Evolutionary conservation across 768 basidiomycete genomes (phyloP), one percentile per base, ranked within the genome.

Genomic region (Tulasnella calospora): DNA sequence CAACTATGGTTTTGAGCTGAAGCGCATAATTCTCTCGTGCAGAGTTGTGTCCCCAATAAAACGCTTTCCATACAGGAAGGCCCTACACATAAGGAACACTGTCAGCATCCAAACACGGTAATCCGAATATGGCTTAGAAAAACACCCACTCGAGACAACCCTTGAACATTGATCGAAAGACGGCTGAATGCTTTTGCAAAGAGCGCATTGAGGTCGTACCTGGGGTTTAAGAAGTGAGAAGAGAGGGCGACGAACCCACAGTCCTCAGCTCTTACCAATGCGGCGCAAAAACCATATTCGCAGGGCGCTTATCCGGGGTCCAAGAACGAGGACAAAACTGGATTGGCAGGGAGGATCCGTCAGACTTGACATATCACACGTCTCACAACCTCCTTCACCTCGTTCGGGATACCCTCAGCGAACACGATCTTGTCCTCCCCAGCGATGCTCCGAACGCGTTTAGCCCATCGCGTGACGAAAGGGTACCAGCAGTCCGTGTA

Each of bases 141-240:
- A 13, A 6, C 46, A 84, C 89, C 57, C 82, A 96, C 96, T 84
- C 93, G 86, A 0, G 97, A 92, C 19, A 98, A 84, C 0, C 93
- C 95, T 86, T 98, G 97, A 0, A 99, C 96, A 82, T 99, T 97
- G 61, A 95, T 93, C 0, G 90, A 91, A 84, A 98, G 93, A 81
- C 93, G 89, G 0, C 93, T 91, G 80, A 94, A 94, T 2, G 89
- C 88, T 83, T 98, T 98, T 35, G 85, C 84, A 85, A 98, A 99
- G 9, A 99, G 86, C 9, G 91, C 90, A 77, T 96, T 92, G 9
- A 99, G 88, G 83, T 99, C 97, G 81, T 99, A 99, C 94, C 94
- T 95, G 46, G 30, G 17, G 8, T 27, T 9, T 13, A 35, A 61
- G 40, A 38, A 51, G 47, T 36, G 17, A 70, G 35, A 76, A 8